Conservation (phyloP, 805 yeast genomes). For the Lipomyces anomalus region DNA sequence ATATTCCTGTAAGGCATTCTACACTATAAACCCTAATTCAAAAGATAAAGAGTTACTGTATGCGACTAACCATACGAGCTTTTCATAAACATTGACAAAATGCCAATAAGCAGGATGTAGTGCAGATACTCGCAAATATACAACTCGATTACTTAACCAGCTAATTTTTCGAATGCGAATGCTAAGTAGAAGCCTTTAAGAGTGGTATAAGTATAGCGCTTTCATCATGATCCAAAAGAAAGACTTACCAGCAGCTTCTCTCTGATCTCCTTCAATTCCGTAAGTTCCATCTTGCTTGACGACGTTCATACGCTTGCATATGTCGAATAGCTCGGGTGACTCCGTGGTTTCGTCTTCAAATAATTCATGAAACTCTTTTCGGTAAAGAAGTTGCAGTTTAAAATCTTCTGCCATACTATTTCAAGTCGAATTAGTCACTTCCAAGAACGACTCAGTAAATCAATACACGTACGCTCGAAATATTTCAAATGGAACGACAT, state of each 20-base stretch:
- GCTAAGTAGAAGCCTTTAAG: conserved; percentile 19
- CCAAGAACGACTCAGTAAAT: neutral
- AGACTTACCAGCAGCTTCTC: conserved; percentile 82
- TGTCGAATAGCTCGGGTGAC: conserved; percentile 26
- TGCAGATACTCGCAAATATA: too few species aligned
- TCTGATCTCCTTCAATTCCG: conserved; percentile 84
- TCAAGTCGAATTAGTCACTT: neutral
- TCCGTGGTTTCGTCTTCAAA: conserved; percentile 77
- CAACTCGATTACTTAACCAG: conserved; percentile 7
- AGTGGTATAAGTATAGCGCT: conserved; percentile 31
- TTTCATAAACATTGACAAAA: too few species aligned
- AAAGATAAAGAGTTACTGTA: too few species aligned
- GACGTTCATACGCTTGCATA: conserved; percentile 40
- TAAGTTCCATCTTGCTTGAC: conserved; percentile 70
- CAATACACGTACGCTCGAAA: conserved; percentile 44
- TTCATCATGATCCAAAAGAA: too few species aligned
- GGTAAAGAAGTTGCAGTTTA: conserved; percentile 64
- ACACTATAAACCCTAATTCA: too few species aligned
- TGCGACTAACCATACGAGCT: too few species aligned
- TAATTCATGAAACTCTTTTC: conserved; percentile 73
- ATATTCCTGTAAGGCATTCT: too few species aligned
- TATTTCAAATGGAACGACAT: conserved; percentile 89
- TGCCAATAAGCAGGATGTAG: too few species aligned
- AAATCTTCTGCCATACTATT: conserved; percentile 69
- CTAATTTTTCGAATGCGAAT: conserved; percentile 23